These are phyloP conservation scores for Clonostachys chloroleuca DNA, from an alignment of 2,329 filamentous ascomycete species.

Conservation along the genomic window DNA sequence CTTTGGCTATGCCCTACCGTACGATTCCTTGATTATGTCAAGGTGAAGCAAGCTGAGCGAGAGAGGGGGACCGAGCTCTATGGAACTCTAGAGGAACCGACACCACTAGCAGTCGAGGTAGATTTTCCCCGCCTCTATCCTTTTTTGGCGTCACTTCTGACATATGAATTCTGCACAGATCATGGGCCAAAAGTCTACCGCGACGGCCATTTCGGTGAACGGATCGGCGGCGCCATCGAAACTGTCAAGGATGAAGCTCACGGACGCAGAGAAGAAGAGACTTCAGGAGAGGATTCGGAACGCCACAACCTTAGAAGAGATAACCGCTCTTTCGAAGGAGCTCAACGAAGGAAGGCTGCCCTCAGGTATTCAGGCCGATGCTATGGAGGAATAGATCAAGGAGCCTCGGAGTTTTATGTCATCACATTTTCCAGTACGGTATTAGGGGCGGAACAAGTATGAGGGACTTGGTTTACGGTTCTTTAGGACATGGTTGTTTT, in stretches of 20 bases:
- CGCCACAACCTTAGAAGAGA: slow-evolving; percentile 85
- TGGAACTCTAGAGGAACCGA: slow-evolving; percentile 73
- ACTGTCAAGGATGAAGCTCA: slow-evolving; percentile 77
- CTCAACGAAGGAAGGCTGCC: slow-evolving; percentile 86
- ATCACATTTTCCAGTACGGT: neutral
- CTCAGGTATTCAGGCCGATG: slow-evolving; percentile 51
- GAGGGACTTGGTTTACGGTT: neutral
- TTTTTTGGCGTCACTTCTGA: neutral
- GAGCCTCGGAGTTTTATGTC: neutral
- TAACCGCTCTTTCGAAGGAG: slow-evolving; percentile 85
- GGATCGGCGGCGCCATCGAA: slow-evolving; percentile 40
- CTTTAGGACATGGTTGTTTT: neutral
- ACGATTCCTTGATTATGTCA: slow-evolving; percentile 87
- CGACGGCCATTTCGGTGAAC: slow-evolving; percentile 50
- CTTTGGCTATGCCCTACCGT: slow-evolving; percentile 82
- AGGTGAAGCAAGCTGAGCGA: slow-evolving; percentile 85
- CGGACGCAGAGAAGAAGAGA: slow-evolving; percentile 80
- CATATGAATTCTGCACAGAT: slow-evolving; percentile 45
- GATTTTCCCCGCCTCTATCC: slow-evolving; percentile 1
- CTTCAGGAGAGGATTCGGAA: slow-evolving; percentile 85
- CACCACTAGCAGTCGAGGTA: slow-evolving; percentile 72
- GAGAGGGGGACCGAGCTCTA: slow-evolving; percentile 75
- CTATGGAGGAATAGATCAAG: slow-evolving; percentile 54
- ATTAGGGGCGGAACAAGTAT: neutral
- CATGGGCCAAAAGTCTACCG: slow-evolving; percentile 76